These are phyloP conservation scores for Prunus davidiana DNA, from an alignment of 306 rosid genomes.

Conservation along the genomic window DNA sequence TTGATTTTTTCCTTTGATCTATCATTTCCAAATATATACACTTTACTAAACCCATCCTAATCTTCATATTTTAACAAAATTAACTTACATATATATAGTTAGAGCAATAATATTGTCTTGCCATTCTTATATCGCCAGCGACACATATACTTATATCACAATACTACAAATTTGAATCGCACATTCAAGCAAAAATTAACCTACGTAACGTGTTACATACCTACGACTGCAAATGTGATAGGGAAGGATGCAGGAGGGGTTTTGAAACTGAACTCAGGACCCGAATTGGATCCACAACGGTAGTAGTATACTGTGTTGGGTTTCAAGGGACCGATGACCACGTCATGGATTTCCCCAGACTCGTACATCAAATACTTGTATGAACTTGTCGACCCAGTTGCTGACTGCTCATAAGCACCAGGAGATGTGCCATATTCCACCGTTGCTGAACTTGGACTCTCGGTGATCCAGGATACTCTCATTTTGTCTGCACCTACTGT, in stretches of 20 bases:
- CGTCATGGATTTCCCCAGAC: slow-evolving; percentile 66
- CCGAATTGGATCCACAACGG: slow-evolving; percentile 46
- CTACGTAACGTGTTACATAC: slow-evolving; percentile 17
- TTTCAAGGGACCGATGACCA: slow-evolving; percentile 62
- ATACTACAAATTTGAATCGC: no score
- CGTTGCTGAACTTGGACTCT: slow-evolving; percentile 30
- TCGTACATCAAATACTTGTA: slow-evolving; percentile 29
- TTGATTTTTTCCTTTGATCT: no score
- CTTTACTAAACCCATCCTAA: no score
- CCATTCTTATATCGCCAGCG: no score
- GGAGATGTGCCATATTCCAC: slow-evolving; percentile 53
- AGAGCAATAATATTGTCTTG: no score
- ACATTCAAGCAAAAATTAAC: no score
- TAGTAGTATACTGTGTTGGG: slow-evolving; percentile 57
- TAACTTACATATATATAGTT: no score
- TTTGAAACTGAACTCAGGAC: slow-evolving; percentile 40
- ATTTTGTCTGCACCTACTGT: slow-evolving; percentile 62
- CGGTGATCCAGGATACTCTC: slow-evolving; percentile 76
- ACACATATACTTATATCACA: no score
- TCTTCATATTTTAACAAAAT: no score
- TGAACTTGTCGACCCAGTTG: slow-evolving; percentile 43
- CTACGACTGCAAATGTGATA: slow-evolving; percentile 62
- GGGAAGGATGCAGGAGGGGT: slow-evolving; percentile 72
- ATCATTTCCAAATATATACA: no score
- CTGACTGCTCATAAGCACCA: slow-evolving; percentile 25